Evolutionary conservation across 306 rosid species (phyloP).

Genomic region (Castanospermum australe): DNA sequence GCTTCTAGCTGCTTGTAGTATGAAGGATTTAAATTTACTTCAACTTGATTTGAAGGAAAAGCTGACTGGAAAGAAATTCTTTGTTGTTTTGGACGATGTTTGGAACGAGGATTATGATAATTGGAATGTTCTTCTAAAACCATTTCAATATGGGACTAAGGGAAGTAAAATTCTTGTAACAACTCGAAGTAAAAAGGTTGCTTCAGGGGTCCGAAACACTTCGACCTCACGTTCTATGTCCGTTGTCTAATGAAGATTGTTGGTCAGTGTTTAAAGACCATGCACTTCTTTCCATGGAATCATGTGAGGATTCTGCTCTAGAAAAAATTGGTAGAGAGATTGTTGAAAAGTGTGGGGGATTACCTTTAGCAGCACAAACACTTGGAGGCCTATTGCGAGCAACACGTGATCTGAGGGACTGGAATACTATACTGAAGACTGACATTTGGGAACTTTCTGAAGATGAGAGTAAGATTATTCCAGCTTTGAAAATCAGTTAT

Average conservation of each 20-base stretch:
- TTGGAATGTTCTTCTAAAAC: background rate
- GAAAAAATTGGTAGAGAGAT: constrained; percentile 27
- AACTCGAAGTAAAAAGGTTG: constrained; percentile 25
- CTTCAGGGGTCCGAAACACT: background rate
- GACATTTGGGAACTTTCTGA: background rate
- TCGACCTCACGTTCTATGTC: background rate
- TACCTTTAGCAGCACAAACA: constrained; percentile 34
- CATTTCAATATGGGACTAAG: constrained; percentile 21
- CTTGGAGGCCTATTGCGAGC: constrained; percentile 24
- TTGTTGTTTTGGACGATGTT: too few species aligned
- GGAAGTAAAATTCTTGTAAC: constrained; percentile 40
- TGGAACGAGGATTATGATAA: too few species aligned
- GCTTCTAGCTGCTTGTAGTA: too few species aligned
- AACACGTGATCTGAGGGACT: background rate
- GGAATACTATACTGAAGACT: background rate
- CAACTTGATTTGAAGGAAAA: too few species aligned
- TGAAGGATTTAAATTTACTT: too few species aligned
- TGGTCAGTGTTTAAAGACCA: too few species aligned
- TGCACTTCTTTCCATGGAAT: too few species aligned
- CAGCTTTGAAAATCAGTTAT: constrained; percentile 31
- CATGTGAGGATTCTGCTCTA: background rate
- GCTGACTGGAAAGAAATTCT: too few species aligned
- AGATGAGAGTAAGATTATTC: background rate
- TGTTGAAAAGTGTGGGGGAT: constrained; percentile 26
- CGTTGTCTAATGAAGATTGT: background rate